A percentile compares a stretch with the other conserved stretches of the same genome.
These are phyloP conservation scores for Pseudogymnoascus sp. DNA, from an alignment of 2,329 filamentous ascomycete species.

Conservation along the genomic window DNA sequence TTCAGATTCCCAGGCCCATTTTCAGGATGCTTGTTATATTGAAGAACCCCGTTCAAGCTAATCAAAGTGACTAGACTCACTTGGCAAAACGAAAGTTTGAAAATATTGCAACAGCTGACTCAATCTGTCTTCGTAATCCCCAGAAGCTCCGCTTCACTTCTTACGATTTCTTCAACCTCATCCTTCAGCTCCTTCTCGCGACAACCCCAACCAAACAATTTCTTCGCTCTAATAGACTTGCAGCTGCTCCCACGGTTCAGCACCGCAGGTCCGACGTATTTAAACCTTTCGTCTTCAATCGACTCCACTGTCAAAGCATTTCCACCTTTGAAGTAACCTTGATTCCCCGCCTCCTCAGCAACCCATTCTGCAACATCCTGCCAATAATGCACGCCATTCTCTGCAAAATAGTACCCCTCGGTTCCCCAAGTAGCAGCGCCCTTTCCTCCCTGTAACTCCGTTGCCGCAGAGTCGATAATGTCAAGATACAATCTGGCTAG, in stretches of 20 bases:
- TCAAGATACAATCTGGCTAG: slow-evolving; percentile 43
- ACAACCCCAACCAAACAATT: background rate
- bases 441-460: slow-evolving; percentile 24
- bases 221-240: background rate
- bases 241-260: background rate
- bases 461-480: slow-evolving; percentile 45
- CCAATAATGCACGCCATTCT: slow-evolving; percentile 56
- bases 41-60: too few relatives aligned
- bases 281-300: background rate
- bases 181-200: background rate
- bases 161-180: background rate
- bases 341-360: slow-evolving; percentile 46
- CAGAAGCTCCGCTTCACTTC: background rate
- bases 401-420: slow-evolving; percentile 59
- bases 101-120: background rate
- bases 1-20: too few relatives aligned
- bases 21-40: too few relatives aligned
- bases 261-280: background rate
- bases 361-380: slow-evolving; percentile 49
- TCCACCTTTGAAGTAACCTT: slow-evolving; percentile 34
- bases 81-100: background rate
- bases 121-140: background rate
- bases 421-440: slow-evolving; percentile 41
- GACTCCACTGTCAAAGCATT: background rate
- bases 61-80: too few relatives aligned